Base-by-base conservation (phyloP, 2,329 filamentous ascomycete species). In the Fusarium chuoi region DNA sequence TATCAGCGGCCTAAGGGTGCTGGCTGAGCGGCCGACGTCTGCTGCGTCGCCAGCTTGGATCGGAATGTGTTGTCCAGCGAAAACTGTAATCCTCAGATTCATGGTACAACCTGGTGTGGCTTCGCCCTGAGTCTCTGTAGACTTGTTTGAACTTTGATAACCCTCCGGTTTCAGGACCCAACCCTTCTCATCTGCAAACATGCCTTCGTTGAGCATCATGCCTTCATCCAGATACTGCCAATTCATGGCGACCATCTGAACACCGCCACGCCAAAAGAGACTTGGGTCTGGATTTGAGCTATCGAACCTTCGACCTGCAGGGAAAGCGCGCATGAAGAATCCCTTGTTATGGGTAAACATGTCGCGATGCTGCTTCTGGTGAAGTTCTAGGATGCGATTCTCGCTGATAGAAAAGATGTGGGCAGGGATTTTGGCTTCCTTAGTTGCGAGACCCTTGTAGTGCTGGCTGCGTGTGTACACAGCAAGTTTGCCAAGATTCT, bases 211-310 rank as follows among this genome's bases (percentile, higher is more conserved):
- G 80, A 99, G 89, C 87, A 98, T 97, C 89, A 98, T 97, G 48
- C 94, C 94, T 64, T 96, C 90, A 80, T 98, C 96, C 75, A 95
- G 93, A 6, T 93, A 96, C 83, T 99, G 96, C 96, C 96, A 98
- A 81, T 99, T 99, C 82, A 98, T 89, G 24, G 96, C 96, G 10
- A 94, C 95, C 96, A 99, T 98, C 82, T 99, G 96, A 26, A 98
- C 95, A 35, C 96, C 96, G 60, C 94, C 91, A 56, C 95, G 91
- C 96, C 96, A 99, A 80, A 95, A 97, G 48, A 91, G 91, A 72
- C 95, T 91, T 2, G 96, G 96, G 78, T 98, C 95, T 45, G 96
- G 96, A 80, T 99, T 99, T n/a, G 93, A 94, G 49, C 95, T 98
- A 77, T 92, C 91, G 59, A 98, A 88, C 41, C 95, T 91, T 69